Conservation (phyloP, 1,284 basidiomycete species). For the Cryptococcus depauperatus region DNA sequence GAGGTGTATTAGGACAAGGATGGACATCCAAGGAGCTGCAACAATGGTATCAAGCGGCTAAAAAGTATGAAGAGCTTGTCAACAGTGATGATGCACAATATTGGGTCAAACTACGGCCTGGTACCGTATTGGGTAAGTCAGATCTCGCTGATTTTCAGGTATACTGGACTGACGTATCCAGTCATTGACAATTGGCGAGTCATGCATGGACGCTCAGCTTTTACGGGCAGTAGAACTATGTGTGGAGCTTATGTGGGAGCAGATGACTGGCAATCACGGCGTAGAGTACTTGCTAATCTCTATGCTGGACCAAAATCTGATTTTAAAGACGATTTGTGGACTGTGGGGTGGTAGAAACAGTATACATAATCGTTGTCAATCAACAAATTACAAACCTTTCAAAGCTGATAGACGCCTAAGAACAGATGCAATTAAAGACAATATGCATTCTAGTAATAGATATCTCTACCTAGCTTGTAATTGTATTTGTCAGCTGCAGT, state of each 20-base stretch:
- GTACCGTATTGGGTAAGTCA: conserved; percentile 70
- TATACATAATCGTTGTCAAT: too few species aligned
- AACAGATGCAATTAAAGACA: too few species aligned
- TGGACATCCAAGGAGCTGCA: conserved; percentile 57
- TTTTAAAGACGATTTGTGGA: conserved; percentile 16
- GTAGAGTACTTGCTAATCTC: conserved; percentile 54
- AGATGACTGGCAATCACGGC: conserved; percentile 78
- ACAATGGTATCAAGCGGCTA: conserved; percentile 76
- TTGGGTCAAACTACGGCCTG: conserved; percentile 79
- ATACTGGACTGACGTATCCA: conserved; percentile 31
- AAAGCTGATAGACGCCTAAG: too few species aligned
- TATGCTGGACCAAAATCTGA: conserved; percentile 6
- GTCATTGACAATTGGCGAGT: conserved; percentile 93
- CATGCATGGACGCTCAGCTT: conserved; percentile 83
- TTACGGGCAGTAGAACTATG: conserved; percentile 79
- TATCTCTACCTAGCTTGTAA: too few species aligned
- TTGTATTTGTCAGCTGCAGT: too few species aligned
- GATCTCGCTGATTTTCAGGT: not conserved
- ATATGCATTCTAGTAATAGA: too few species aligned
- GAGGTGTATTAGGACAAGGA: conserved; percentile 61
- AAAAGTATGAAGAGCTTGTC: conserved; percentile 67
- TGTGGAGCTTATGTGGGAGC: conserved; percentile 89
- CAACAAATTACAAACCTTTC: too few species aligned
- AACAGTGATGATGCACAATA: conserved; percentile 77
- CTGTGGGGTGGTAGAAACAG: conserved; percentile 24